Base-by-base conservation (phyloP, 345 rosid species). In the Toxicodendron radicans region DNA sequence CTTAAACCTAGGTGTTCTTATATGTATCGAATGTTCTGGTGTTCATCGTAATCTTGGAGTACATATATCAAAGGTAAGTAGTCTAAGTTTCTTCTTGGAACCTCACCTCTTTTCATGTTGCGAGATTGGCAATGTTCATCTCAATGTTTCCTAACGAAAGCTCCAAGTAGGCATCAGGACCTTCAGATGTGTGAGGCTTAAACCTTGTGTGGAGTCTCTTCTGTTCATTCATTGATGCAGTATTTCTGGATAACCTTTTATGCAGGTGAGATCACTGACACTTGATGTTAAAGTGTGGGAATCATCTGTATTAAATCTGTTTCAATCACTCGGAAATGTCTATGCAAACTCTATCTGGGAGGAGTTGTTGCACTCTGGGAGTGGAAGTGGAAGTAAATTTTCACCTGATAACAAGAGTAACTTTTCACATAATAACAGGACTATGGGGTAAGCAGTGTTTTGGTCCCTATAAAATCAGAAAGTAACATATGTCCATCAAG, bases 231-330 rank as follows among this genome's bases (percentile, higher is more conserved):
- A 73, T 67, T 74, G 72, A 68, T 59, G 20, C 52, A 58, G 58
- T 43, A 61, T 23, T 61, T 73, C 17, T 23, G 3, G 43, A 52
- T 59, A 56, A 74, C 62, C 51, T 80, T 58, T 76, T 12, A 49
- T 78, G 80, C 87, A 89, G 97, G 92, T 91, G 77, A 86, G 97
- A 66, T 89, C 97, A 32, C 83, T 91, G 69, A 91, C 87, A 49
- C 97, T 89, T 69, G 93, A 91, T 73, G 91, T 91, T 54, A 91
- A 87, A 85, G 97, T 85, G 68, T 89, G 97, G 97, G 92, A 90
- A 71, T 91, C 92, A 58, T 92, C 95, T 23, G 87, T 92, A 38
- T 66, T 92, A 84, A 81, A 80, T 71, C 73, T 92, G 68, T 92
- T 92, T 86, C 93, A 88, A 57, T 85, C 95, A 69, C 80, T 92